phyloP scores from a whole-genome alignment of 2,329 filamentous ascomycete genomes.

The Dactylellina haptotyla region DNA sequence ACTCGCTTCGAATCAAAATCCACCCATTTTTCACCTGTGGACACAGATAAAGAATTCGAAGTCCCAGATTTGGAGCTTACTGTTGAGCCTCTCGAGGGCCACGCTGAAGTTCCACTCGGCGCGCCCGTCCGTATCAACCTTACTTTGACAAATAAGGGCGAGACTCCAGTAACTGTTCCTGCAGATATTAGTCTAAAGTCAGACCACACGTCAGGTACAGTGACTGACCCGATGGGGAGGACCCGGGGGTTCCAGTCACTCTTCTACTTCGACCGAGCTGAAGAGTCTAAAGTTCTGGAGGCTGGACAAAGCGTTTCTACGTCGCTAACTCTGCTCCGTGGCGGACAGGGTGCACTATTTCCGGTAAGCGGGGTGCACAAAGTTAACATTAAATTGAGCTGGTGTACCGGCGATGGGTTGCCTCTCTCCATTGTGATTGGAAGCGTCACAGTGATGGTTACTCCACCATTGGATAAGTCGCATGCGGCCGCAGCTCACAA shows the following conservation, averaged over 20 bases:
- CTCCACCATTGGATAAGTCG: slow-evolving; percentile 20
- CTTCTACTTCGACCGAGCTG: slow-evolving; percentile 16
- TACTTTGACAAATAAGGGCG: slow-evolving; percentile 1
- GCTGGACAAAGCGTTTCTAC: neutral
- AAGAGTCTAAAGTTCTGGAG: neutral
- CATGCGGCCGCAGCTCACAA: slow-evolving; percentile 12
- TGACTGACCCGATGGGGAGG: slow-evolving; percentile 7
- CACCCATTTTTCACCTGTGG: slow-evolving; percentile 5
- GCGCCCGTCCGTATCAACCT: slow-evolving; percentile 18
- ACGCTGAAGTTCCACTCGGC: slow-evolving; percentile 15
- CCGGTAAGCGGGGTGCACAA: slow-evolving; percentile 16
- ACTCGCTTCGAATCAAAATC: neutral
- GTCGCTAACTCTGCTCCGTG: slow-evolving; percentile 18
- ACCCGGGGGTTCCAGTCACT: slow-evolving; percentile 7
- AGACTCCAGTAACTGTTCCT: neutral
- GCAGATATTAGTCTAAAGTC: slow-evolving; percentile 22
- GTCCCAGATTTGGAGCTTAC: slow-evolving; percentile 6
- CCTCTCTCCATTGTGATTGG: slow-evolving; percentile 7
- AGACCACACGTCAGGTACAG: neutral
- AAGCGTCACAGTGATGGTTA: slow-evolving; percentile 9
- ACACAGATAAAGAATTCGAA: slow-evolving; percentile 13
- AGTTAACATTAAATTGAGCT: slow-evolving; percentile 6
- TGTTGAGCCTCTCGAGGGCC: neutral
- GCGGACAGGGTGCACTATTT: slow-evolving; percentile 16
- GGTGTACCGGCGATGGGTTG: neutral